phyloP scores from a whole-genome alignment of 2,329 filamentous ascomycete species.

The Diplocarpon mali region DNA sequence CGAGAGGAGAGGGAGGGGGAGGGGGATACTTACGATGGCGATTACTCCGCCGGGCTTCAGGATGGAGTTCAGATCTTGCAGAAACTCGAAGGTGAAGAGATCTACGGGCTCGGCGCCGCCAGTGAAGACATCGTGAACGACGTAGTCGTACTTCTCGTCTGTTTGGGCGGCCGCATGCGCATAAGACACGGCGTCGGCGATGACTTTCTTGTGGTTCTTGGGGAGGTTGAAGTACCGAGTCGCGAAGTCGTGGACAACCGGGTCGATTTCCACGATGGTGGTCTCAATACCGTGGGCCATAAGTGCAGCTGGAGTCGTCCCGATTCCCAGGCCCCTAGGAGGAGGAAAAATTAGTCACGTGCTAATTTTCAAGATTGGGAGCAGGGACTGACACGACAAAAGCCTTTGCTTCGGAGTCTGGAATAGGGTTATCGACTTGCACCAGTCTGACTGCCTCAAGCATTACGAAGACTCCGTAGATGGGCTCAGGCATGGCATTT shows the following conservation, averaged over 20 bases:
- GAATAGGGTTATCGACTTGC: slow-evolving; percentile 41
- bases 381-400: slow-evolving; percentile 62
- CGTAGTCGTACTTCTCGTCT: slow-evolving; percentile 64
- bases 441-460: slow-evolving; percentile 83
- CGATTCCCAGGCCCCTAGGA: slow-evolving; percentile 79
- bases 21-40: slow-evolving; percentile 56
- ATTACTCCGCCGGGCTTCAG: slow-evolving; percentile 72
- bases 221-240: slow-evolving; percentile 72
- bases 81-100: slow-evolving; percentile 80
- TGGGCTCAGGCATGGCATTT: slow-evolving; percentile 74
- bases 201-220: slow-evolving; percentile 63
- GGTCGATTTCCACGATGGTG: slow-evolving; percentile 91
- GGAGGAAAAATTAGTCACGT: slow-evolving; percentile 20
- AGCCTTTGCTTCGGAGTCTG: slow-evolving; percentile 61
- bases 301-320: slow-evolving; percentile 78
- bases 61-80: slow-evolving; percentile 57
- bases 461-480: slow-evolving; percentile 94
- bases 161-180: slow-evolving; percentile 35
- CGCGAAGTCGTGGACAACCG: slow-evolving; percentile 75
- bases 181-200: slow-evolving; percentile 73
- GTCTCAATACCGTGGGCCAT: slow-evolving; percentile 84
- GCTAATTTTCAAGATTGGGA: background rate
- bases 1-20: background rate
- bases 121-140: slow-evolving; percentile 96
- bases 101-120: slow-evolving; percentile 83